phyloP scores from a whole-genome alignment of 768 basidiomycete genomes.

The Lactarius tabidus region DNA sequence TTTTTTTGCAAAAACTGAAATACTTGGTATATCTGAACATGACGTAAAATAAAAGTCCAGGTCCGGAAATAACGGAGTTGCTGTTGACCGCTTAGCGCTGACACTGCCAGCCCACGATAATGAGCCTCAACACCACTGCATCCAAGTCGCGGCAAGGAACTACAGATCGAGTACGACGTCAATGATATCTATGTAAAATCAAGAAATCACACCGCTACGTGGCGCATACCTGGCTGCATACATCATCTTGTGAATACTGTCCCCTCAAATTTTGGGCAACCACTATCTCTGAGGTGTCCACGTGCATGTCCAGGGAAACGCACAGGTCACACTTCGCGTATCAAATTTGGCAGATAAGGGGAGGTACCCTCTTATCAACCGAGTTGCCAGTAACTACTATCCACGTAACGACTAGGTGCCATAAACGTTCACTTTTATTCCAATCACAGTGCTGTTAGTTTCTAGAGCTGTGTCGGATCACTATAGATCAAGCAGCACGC shows the following conservation, averaged over 20 bases:
- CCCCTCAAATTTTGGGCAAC: background rate
- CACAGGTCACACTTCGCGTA: background rate
- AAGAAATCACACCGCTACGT: background rate
- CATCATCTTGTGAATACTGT: background rate
- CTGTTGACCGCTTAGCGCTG: background rate
- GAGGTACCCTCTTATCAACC: background rate
- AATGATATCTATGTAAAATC: background rate
- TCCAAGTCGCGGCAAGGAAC: too few species aligned
- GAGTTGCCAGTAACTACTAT: background rate
- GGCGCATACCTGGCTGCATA: background rate
- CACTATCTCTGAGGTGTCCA: background rate
- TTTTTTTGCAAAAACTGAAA: background rate
- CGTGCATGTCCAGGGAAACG: too few species aligned
- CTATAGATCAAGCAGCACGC: background rate
- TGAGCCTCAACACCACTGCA: background rate
- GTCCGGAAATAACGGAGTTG: background rate
- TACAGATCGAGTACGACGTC: too few species aligned
- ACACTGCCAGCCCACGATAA: background rate
- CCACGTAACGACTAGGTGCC: background rate
- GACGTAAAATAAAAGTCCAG: conserved; percentile 1
- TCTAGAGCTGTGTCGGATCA: background rate
- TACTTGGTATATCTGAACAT: background rate
- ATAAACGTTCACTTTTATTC: background rate
- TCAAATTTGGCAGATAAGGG: background rate
- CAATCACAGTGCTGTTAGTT: background rate